Conservation (phyloP, 805 yeast genomes). For the Scheffersomyces amazonensis region DNA sequence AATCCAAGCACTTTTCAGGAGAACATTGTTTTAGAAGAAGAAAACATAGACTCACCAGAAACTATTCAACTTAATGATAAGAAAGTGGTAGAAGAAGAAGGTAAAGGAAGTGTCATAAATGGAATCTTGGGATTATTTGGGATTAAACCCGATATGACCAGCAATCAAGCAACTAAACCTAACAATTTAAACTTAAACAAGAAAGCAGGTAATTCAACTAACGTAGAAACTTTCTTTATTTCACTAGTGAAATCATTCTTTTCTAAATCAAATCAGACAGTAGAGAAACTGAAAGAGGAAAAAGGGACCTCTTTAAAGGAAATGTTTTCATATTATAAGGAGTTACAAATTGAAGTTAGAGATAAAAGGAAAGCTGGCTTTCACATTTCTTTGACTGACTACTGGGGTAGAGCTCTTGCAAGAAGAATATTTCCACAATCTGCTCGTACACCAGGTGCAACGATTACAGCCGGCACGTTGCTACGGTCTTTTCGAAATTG, state of each 20-base stretch:
- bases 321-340: conserved; percentile 46
- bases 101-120: not conserved
- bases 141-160: not conserved
- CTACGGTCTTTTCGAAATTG: conserved; percentile 32
- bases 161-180: not conserved
- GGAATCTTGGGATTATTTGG: not conserved
- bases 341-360: conserved; percentile 52
- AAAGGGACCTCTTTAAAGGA: conserved; percentile 9
- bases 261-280: not conserved
- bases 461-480: conserved; percentile 36
- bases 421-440: conserved; percentile 40
- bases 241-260: not conserved
- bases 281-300: not conserved
- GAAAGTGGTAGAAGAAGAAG: not conserved
- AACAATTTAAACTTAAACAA: not conserved
- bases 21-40: not conserved
- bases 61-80: not conserved
- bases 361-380: conserved; percentile 53
- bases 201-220: not conserved
- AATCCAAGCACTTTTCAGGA: conserved; percentile 22
- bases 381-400: conserved; percentile 59
- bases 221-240: not conserved
- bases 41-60: not conserved
- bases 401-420: conserved; percentile 64
- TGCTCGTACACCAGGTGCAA: conserved; percentile 30